These are phyloP conservation scores for Leccinum insolens DNA, from an alignment of 1,284 basidiomycete genomes.

Conservation along the genomic window DNA sequence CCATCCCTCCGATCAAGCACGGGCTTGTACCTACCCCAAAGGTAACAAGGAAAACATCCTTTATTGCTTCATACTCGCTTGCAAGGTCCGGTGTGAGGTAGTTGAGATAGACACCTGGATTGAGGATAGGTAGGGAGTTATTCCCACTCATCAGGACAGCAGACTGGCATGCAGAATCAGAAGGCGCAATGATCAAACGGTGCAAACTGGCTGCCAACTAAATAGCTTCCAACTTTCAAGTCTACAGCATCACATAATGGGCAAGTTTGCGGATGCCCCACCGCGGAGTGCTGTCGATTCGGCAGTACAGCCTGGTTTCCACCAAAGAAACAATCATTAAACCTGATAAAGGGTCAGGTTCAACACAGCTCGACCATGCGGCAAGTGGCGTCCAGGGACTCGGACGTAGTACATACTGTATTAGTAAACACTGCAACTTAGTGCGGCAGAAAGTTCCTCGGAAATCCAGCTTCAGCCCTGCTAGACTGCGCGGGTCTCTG, in stretches of 20 bases:
- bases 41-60: constrained; percentile 25
- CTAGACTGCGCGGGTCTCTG: too few relatives aligned
- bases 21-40: constrained; percentile 21
- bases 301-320: too few relatives aligned
- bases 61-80: constrained; percentile 23
- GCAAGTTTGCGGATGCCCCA: too few relatives aligned
- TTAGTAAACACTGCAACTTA: neutral
- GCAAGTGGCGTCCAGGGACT: neutral
- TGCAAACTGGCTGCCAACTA: too few relatives aligned
- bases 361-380: neutral
- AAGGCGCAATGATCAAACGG: too few relatives aligned
- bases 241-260: too few relatives aligned
- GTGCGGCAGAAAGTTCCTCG: neutral
- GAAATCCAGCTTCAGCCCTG: too few relatives aligned
- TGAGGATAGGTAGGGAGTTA: constrained; percentile 18
- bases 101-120: constrained; percentile 29
- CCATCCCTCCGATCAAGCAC: neutral
- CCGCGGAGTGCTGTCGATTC: too few relatives aligned
- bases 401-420: neutral
- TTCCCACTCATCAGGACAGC: constrained; percentile 11
- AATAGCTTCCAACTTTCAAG: too few relatives aligned
- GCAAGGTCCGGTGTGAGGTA: constrained; percentile 28
- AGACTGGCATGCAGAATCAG: neutral
- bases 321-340: too few relatives aligned
- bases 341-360: too few relatives aligned